Conservation (phyloP, 805 yeast species). For the Metschnikowia noctiluminum region DNA sequence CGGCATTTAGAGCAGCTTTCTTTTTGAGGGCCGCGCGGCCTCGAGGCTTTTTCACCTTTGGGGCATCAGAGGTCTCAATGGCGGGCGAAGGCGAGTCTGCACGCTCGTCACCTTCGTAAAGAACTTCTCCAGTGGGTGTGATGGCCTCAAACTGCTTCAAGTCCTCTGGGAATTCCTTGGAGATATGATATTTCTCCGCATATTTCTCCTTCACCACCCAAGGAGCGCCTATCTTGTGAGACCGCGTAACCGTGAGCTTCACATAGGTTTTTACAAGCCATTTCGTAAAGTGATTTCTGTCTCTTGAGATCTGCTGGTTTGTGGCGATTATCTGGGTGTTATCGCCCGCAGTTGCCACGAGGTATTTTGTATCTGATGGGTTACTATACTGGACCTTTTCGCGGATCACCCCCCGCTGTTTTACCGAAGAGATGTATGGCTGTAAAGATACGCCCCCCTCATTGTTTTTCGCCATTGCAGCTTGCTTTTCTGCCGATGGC, state of each 20-base stretch:
- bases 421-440: conserved; percentile 19
- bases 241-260: conserved; percentile 72
- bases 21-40: conserved; percentile 15
- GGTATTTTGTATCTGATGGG: conserved; percentile 52
- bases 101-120: conserved; percentile 18
- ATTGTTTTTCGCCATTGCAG: not conserved
- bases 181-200: conserved; percentile 66
- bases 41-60: conserved; percentile 10
- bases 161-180: conserved; percentile 56
- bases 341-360: conserved; percentile 58
- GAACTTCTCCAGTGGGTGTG: conserved; percentile 17
- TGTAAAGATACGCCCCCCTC: conserved; percentile 2
- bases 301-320: conserved; percentile 71
- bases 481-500: conserved; percentile 1
- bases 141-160: conserved; percentile 35
- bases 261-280: conserved; percentile 86
- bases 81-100: conserved; percentile 8
- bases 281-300: conserved; percentile 83
- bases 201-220: conserved; percentile 86
- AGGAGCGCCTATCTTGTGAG: conserved; percentile 86
- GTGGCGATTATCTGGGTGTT: conserved; percentile 65
- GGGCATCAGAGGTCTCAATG: conserved; percentile 3
- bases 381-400: conserved; percentile 80
- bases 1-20: conserved; percentile 12
- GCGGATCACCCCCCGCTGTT: conserved; percentile 60